These are phyloP conservation scores for Yamadazyma friedrichii DNA, from an alignment of 1,139 yeast species.

Conservation along the genomic window DNA sequence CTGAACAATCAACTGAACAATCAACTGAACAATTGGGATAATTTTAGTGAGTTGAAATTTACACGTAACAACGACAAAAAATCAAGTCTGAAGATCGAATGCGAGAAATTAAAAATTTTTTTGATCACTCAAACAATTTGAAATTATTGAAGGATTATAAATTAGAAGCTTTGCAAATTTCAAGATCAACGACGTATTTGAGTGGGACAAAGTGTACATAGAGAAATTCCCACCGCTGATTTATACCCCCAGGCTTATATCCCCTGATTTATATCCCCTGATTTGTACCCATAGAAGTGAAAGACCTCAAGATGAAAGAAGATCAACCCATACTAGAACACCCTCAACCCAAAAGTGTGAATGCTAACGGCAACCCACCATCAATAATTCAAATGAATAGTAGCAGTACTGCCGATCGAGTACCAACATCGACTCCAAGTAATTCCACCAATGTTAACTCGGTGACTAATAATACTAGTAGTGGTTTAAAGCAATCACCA, in stretches of 20 bases:
- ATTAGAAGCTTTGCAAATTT: background rate
- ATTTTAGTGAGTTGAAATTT: background rate
- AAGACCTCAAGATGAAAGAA: background rate
- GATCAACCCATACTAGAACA: constrained; percentile 13
- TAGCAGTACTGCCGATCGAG: background rate
- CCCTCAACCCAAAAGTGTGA: constrained; percentile 12
- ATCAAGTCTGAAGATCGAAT: background rate
- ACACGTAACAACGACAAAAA: background rate
- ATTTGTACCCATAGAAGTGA: too few relatives aligned
- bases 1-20: too few relatives aligned
- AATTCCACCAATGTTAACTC: background rate
- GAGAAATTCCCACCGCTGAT: background rate
- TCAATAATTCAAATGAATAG: constrained; percentile 2
- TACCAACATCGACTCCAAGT: background rate
- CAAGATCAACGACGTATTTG: background rate
- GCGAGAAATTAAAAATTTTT: constrained; percentile 1
- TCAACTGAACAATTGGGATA: too few relatives aligned
- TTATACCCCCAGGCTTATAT: background rate
- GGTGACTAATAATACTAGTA: background rate
- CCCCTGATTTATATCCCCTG: too few relatives aligned
- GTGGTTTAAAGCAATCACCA: constrained; percentile 13
- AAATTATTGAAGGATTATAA: background rate
- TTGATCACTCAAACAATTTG: constrained; percentile 2
- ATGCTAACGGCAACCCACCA: constrained; percentile 3
- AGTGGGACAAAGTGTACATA: too few relatives aligned